These are phyloP conservation scores for Stephanocyclus meneghinianus DNA, from an alignment of 352 stramenopile genomes.

Conservation along the genomic window DNA sequence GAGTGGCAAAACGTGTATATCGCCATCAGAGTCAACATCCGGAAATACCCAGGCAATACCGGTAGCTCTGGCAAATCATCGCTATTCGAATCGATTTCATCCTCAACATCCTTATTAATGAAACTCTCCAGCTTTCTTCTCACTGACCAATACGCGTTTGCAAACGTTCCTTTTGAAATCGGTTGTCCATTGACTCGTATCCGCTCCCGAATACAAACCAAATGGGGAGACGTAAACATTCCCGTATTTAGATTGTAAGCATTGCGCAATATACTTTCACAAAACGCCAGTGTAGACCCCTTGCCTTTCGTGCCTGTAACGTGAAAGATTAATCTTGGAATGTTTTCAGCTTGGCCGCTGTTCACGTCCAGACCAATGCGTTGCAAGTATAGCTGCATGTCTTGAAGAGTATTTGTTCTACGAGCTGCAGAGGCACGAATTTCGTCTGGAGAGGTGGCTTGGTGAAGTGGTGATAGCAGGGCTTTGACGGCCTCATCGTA, in stretches of 20 bases:
- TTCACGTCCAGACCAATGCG: conserved; percentile 45
- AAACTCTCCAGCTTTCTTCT: conserved; percentile 29
- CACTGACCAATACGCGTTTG: conserved; percentile 70
- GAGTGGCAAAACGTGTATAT: conserved; percentile 75
- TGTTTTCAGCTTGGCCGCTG: conserved; percentile 10
- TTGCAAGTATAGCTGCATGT: conserved; percentile 71
- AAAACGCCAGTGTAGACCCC: conserved; percentile 86
- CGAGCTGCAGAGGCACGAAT: conserved; percentile 44
- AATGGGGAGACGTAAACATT: conserved; percentile 94
- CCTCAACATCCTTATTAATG: background rate
- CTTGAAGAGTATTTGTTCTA: conserved; percentile 56
- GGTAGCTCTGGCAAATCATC: conserved; percentile 65
- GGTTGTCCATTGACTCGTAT: conserved; percentile 91
- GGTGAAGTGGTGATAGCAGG: conserved; percentile 65
- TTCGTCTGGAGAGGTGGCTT: conserved; percentile 49
- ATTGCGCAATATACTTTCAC: conserved; percentile 62
- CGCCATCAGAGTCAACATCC: conserved; percentile 92
- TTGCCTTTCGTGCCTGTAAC: conserved; percentile 96
- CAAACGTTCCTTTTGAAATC: conserved; percentile 86
- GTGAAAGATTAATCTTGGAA: conserved; percentile 83
- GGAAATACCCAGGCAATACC: conserved; percentile 92
- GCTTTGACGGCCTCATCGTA: conserved; percentile 60
- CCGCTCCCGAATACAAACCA: conserved; percentile 91
- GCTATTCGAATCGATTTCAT: background rate
- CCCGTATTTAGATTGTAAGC: conserved; percentile 66